Conservation (phyloP, 2,329 filamentous ascomycete genomes). For the Colletotrichum coccodes region DNA sequence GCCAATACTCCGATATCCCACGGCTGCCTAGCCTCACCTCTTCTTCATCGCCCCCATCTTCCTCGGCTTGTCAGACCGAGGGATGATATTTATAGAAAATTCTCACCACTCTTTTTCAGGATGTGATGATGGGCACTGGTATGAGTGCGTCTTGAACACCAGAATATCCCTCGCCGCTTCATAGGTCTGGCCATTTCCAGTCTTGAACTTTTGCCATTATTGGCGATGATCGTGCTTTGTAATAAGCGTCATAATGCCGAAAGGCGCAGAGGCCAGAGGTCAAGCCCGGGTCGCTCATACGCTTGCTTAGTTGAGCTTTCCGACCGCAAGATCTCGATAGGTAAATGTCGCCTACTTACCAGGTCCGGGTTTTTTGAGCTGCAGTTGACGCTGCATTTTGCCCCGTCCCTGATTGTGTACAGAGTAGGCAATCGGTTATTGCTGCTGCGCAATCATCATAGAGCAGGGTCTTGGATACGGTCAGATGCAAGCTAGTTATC, state of each 20-base stretch:
- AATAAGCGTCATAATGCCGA: neutral
- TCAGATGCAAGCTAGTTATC: neutral
- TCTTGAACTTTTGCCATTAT: neutral
- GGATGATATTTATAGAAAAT: neutral
- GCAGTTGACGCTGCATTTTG: neutral
- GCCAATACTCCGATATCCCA: neutral
- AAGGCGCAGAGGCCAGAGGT: neutral
- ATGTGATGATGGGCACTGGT: no score
- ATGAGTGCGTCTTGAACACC: neutral
- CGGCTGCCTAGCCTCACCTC: neutral
- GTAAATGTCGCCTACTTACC: no score
- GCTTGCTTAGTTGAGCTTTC: neutral
- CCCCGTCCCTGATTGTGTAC: neutral
- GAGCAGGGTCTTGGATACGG: no score
- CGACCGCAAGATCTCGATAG: neutral
- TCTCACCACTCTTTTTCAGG: neutral
- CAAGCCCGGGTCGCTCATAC: neutral
- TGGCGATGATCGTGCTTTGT: neutral
- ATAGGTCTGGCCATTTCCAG: neutral
- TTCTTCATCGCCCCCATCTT: neutral
- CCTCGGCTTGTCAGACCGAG: neutral
- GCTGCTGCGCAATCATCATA: neutral
- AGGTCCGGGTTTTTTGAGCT: no score
- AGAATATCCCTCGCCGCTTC: neutral
- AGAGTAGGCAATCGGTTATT: neutral